Evolutionary conservation across 305 asterid species (phyloP), one percentile per base, ranked within the genome.

Genomic region (Withania somnifera): DNA sequence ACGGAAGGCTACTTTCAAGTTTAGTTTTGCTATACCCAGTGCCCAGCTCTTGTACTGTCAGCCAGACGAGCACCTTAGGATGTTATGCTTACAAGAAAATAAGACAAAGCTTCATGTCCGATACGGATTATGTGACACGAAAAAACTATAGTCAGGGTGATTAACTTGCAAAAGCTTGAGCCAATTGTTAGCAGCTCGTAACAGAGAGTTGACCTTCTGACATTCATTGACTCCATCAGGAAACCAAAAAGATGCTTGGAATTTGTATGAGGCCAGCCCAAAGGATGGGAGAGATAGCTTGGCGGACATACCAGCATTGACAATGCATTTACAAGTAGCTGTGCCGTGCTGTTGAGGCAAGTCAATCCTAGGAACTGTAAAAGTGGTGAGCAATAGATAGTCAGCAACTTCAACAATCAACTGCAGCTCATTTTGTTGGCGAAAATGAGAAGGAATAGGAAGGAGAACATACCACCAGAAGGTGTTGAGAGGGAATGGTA

Each of bases 201-300:
- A 81, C 17, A 95, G 97, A 51, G 93, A 93, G 71, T 84, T 84
- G 52, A 86, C 90, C 82, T 87, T 93, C 82, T 90, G 92, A 75
- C 87, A 84, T 68, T 91, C 98, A 14, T 81, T 20, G 58, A 79
- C 88, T 69, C 93, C 98, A 63, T 81, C 79, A 3, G 84, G 86
- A 38, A 83, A 84, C 97, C 90, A 91, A 58, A 91, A 91, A 1
- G 97, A 85, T 24, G 85, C 87, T 83, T 89, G 91, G 79, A 92
- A 92, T 92, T 96, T 96, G 88, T 90, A 89, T 0, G 98, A 87
- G 77, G 92, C 94, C 11, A 96, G 97, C 32, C 97, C 98, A 89
- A 96, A 94, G n/a, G 90, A 84, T 14, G 94, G 94, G 36, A 94
- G 86, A 2, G 89, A 82, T 56, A 94, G 87, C 84, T 89, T 91